Conservation (phyloP, 768 basidiomycete genomes). For the Gloeostereum incarnatum region DNA sequence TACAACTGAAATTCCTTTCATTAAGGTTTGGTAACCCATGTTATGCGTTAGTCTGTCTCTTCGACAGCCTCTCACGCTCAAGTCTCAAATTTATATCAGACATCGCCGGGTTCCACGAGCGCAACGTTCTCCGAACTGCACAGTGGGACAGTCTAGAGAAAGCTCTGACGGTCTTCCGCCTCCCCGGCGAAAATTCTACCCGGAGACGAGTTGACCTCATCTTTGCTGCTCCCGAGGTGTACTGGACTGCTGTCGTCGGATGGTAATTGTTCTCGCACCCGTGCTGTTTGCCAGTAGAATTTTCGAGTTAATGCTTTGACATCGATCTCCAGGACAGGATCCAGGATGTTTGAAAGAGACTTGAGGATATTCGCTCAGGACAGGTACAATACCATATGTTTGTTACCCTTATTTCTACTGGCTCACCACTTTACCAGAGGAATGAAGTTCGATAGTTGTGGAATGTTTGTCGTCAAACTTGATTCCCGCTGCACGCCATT, state of each 20-base stretch:
- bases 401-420: constrained; percentile 2
- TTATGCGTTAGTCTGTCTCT: constrained; percentile 56
- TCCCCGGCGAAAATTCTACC: constrained; percentile 31
- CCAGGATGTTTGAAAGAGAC: constrained; percentile 85
- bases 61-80: not conserved
- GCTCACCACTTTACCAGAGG: no score
- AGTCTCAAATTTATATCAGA: constrained; percentile 24
- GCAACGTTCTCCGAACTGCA: constrained; percentile 42
- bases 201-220: constrained; percentile 76
- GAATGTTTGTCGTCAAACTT: constrained; percentile 42
- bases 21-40: constrained; percentile 66
- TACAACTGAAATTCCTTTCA: constrained; percentile 1
- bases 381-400: constrained; percentile 23
- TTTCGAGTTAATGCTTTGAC: not conserved
- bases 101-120: constrained; percentile 49
- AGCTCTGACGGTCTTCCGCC: constrained; percentile 67
- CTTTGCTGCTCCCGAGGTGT: constrained; percentile 64
- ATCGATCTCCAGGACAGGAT: constrained; percentile 56
- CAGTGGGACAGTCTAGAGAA: constrained; percentile 82
- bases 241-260: constrained; percentile 85
- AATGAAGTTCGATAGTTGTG: constrained; percentile 80
- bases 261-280: constrained; percentile 40
- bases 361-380: constrained; percentile 66
- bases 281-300: no score
- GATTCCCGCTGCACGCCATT: not conserved